These are phyloP conservation scores for Tardiomyces blankii DNA, from an alignment of 1,139 yeast genomes.

Conservation along the genomic window DNA sequence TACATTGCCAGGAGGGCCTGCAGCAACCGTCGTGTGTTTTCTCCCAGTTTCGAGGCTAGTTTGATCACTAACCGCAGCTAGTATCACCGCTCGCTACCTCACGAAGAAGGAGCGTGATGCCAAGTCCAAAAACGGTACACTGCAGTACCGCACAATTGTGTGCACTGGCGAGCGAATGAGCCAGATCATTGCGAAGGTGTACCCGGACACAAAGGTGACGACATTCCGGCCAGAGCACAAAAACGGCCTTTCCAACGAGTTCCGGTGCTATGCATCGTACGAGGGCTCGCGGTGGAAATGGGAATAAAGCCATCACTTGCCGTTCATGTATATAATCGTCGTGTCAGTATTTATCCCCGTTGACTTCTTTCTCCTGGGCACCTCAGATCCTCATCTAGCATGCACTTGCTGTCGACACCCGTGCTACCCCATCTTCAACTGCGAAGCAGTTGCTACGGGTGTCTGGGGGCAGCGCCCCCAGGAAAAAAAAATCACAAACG, in stretches of 20 bases:
- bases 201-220: conserved; percentile 56
- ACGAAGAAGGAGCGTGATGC: conserved; percentile 24
- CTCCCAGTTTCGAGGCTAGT: too few species aligned
- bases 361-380: too few species aligned
- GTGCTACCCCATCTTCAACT: too few species aligned
- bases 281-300: conserved; percentile 46
- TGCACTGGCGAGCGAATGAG: conserved; percentile 89
- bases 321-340: not conserved
- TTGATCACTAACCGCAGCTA: conserved; percentile 29
- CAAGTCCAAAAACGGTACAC: conserved; percentile 25
- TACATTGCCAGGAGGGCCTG: too few species aligned
- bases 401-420: too few species aligned
- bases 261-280: conserved; percentile 71
- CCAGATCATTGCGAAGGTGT: conserved; percentile 43
- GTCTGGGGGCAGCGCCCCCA: too few species aligned
- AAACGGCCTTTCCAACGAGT: conserved; percentile 80
- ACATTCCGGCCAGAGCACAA: conserved; percentile 68
- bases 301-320: conserved; percentile 5
- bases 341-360: too few species aligned
- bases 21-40: too few species aligned
- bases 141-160: conserved; percentile 41
- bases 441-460: too few species aligned
- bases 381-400: too few species aligned
- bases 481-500: too few species aligned
- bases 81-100: conserved; percentile 56